Evolutionary conservation across 768 basidiomycete species (phyloP).

Genomic region (Lactarius vividus): DNA sequence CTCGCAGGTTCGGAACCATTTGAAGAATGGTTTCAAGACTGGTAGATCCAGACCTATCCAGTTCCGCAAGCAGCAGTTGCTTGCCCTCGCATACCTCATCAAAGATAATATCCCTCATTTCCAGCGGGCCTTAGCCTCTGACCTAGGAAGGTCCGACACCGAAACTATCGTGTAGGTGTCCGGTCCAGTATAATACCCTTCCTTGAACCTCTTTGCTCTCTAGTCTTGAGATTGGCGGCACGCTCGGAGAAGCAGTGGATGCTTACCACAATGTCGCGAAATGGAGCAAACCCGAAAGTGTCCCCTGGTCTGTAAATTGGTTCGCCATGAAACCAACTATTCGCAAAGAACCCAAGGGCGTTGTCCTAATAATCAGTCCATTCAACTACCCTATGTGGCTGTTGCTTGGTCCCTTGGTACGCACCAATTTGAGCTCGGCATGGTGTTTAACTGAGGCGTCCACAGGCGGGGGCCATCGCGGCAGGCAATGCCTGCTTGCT

Average conservation of each 20-base stretch:
- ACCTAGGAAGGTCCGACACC: conserved; percentile 60
- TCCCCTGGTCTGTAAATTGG: conserved; percentile 55
- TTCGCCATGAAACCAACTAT: conserved; percentile 60
- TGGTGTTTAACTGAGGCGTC: background rate
- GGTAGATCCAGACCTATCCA: conserved; percentile 66
- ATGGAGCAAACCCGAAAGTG: conserved; percentile 67
- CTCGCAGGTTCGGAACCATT: conserved; percentile 51
- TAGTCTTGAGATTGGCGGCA: conserved; percentile 61
- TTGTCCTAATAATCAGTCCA: conserved; percentile 64
- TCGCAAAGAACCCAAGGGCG: conserved; percentile 75
- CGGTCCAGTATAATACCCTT: background rate
- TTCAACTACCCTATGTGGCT: conserved; percentile 77
- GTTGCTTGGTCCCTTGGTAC: conserved; percentile 54
- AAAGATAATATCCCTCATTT: conserved; percentile 68
- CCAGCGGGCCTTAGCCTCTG: conserved; percentile 53
- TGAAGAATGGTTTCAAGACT: conserved; percentile 56
- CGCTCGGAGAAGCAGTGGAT: conserved; percentile 49
- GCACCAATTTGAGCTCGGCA: conserved; percentile 19
- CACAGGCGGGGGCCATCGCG: conserved; percentile 38
- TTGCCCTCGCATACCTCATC: conserved; percentile 69
- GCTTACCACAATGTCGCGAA: conserved; percentile 65
- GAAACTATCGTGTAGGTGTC: conserved; percentile 53
- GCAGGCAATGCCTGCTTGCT: conserved; percentile 38
- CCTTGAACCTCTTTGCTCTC: background rate
- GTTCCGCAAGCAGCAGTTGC: conserved; percentile 72